Base-by-base conservation (phyloP, 768 basidiomycete genomes). In the Suillus brevipes region DNA sequence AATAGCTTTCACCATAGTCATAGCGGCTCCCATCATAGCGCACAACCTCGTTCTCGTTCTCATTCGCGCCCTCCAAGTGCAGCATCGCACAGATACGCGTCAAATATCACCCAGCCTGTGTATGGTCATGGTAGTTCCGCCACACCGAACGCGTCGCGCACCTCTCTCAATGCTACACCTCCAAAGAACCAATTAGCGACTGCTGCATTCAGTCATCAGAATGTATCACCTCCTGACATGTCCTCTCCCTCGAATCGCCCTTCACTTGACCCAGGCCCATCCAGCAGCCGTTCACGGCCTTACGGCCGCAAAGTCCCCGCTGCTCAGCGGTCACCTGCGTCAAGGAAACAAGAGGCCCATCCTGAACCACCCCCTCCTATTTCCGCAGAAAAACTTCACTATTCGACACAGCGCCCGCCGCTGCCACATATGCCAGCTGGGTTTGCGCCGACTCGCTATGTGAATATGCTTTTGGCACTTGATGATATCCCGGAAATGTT, bases 381-480 rank as follows among this genome's bases (percentile, higher is more conserved):
- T 13, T 69, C 49, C 12, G 42, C 76, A 14, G 43, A 61, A 37
- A 67, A 68, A 28, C n/a, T 76, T 50, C 63, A 16, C 55, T 73
- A 66, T 31, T 64, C 34, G n/a, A 60, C 68, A 0, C 71, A 70
- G 10, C 68, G 74, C 14, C 76, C 67, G 9, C 58, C 67, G 1
- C 16, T 75, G 7, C 75, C 74, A 4, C 47, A 66, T n/a, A 69
- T 68, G 40, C 66, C 68, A 55, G 69, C 73, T 25, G 66, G 69
- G 9, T 66, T 66, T 62, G 60, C 31, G 34, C 66, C 83, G 64
- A 85, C 87, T 3, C 81, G 80, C 38, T 88, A 88, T 68, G 80
- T 87, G 67, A 83, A 82, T 61, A 88, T 88, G 87, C 78, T 88
- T 31, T 81, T 88, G 40, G 87, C 85, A 6, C 73, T 87, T 25